Conservation (phyloP, 2,329 filamentous ascomycete species). For the Fusarium xylarioides region DNA sequence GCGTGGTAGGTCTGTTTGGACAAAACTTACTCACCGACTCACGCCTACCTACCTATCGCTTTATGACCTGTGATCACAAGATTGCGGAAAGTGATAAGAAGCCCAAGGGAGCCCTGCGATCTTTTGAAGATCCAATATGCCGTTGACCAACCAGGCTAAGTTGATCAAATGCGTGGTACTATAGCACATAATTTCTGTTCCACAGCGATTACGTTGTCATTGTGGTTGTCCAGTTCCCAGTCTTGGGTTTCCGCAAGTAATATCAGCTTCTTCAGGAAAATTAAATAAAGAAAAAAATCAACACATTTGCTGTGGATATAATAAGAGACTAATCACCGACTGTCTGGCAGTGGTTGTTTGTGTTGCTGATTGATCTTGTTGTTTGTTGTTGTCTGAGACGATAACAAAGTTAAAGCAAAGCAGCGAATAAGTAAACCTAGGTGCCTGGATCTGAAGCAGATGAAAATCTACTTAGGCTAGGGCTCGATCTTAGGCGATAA, state of each 20-base stretch:
- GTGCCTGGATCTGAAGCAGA: background rate
- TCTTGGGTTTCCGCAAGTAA: background rate
- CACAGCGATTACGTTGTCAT: background rate
- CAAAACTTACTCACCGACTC: background rate
- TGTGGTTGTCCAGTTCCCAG: background rate
- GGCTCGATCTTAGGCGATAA: background rate
- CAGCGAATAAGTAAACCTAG: background rate
- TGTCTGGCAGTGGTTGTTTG: background rate
- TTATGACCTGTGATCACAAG: background rate
- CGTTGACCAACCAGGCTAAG: background rate
- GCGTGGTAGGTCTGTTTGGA: background rate
- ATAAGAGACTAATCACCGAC: background rate
- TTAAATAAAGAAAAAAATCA: background rate
- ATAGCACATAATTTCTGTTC: conserved; percentile 2
- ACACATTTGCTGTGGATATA: background rate
- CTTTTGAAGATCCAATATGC: background rate
- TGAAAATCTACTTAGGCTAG: background rate
- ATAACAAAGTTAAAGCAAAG: background rate
- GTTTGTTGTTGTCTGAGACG: background rate
- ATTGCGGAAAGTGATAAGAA: background rate
- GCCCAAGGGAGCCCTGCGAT: background rate
- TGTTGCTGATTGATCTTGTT: background rate
- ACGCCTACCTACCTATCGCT: background rate
- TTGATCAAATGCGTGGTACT: background rate
- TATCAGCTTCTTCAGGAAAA: background rate